A percentile compares a stretch with the other conserved stretches of the same genome.
These are phyloP conservation scores for Penicillium sp. DNA, from an alignment of 2,329 filamentous ascomycete genomes.

Conservation along the genomic window DNA sequence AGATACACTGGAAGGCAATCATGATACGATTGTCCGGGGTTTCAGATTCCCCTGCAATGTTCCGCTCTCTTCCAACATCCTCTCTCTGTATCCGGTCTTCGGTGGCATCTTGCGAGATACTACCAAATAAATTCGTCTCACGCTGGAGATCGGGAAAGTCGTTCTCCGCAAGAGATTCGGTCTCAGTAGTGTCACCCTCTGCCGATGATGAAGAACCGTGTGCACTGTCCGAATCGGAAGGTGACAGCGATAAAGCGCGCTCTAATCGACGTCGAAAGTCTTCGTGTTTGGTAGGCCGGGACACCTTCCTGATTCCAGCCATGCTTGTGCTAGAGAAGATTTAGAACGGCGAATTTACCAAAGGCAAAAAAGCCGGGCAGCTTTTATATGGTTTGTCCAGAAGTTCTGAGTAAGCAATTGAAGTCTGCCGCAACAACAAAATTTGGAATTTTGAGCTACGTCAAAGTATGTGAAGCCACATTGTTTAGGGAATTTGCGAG, in stretches of 20 bases:
- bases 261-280: not conserved
- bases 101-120: not conserved
- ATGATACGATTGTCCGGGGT: not conserved
- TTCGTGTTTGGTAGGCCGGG: not conserved
- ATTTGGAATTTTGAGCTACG: no score
- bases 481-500: no score
- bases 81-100: not conserved
- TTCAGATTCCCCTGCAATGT: not conserved
- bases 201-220: not conserved
- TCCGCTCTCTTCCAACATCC: not conserved
- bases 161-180: not conserved
- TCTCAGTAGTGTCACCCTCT: not conserved
- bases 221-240: no score
- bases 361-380: no score
- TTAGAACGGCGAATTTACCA: no score
- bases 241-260: not conserved
- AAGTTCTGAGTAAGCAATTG: no score
- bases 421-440: no score
- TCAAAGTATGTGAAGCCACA: no score
- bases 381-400: no score
- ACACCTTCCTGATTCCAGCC: not conserved
- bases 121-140: not conserved
- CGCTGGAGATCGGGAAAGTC: not conserved
- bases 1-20: not conserved
- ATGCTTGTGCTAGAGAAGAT: not conserved